These are phyloP conservation scores for Penicillium sp. DNA, from an alignment of 2,329 filamentous ascomycete genomes.

Conservation along the genomic window DNA sequence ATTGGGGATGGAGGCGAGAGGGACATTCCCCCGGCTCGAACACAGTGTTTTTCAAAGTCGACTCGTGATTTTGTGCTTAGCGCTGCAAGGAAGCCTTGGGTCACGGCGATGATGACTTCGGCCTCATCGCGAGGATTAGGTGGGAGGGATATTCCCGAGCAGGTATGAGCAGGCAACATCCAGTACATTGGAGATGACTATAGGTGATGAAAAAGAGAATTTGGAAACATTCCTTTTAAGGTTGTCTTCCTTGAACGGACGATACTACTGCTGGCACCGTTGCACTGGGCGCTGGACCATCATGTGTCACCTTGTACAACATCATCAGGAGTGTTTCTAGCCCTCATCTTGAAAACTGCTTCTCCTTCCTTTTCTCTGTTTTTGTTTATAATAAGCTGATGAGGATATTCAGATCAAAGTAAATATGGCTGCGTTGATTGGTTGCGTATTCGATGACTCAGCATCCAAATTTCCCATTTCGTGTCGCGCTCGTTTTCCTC, in stretches of 20 bases:
- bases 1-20: constrained; percentile 29
- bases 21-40: constrained; percentile 33
- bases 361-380: neutral
- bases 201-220: neutral
- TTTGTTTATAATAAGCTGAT: neutral
- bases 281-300: neutral
- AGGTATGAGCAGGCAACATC: constrained; percentile 3
- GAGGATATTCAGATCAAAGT: constrained; percentile 1
- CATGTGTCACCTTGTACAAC: neutral
- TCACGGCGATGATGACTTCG: constrained; percentile 26
- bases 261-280: neutral
- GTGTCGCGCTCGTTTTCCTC: neutral
- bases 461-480: constrained; percentile 14
- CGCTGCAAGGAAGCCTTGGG: constrained; percentile 29
- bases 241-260: neutral
- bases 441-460: constrained; percentile 8
- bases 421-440: constrained; percentile 13
- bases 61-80: constrained; percentile 27
- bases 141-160: neutral
- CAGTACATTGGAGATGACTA: constrained; percentile 14
- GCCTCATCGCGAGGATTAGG: constrained; percentile 11
- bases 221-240: neutral
- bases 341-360: neutral
- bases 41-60: constrained; percentile 34
- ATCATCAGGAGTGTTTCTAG: neutral